A percentile compares a stretch with the other conserved stretches of the same genome.
phyloP scores from a whole-genome alignment of 192 early-diverging fungal genomes.

The Paraglomus brasilianum region DNA sequence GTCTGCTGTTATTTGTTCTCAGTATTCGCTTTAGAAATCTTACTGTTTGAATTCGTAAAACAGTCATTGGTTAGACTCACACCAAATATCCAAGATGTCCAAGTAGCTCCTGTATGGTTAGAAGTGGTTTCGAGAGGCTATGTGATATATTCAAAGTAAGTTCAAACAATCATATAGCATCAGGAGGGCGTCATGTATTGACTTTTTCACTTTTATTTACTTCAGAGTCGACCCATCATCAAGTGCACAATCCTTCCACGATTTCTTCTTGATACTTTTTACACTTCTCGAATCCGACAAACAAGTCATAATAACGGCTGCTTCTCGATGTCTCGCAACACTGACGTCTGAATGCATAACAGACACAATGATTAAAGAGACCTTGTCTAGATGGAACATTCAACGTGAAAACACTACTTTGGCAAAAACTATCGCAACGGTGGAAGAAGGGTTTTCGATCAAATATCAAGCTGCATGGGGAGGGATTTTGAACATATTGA shows the following conservation, averaged over 20 bases:
- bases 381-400: slow-evolving; percentile 39
- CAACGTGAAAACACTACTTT: slow-evolving; percentile 38
- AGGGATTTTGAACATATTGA: slow-evolving; percentile 73
- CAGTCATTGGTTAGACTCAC: slow-evolving; percentile 70
- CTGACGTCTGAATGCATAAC: slow-evolving; percentile 75
- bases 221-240: slow-evolving; percentile 42
- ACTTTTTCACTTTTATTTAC: slow-evolving; percentile 6
- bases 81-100: slow-evolving; percentile 81
- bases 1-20: slow-evolving; percentile 37
- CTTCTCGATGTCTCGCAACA: slow-evolving; percentile 67
- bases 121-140: slow-evolving; percentile 76
- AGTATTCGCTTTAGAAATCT: slow-evolving; percentile 52
- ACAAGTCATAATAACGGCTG: slow-evolving; percentile 57
- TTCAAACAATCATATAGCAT: no score
- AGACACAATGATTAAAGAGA: slow-evolving; percentile 67
- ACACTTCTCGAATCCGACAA: slow-evolving; percentile 63
- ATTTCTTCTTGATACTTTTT: slow-evolving; percentile 63
- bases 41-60: slow-evolving; percentile 32
- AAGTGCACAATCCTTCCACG: slow-evolving; percentile 51
- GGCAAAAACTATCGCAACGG: slow-evolving; percentile 46
- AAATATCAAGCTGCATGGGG: slow-evolving; percentile 82
- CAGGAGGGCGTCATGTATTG: slow-evolving; percentile 13
- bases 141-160: slow-evolving; percentile 57
- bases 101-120: slow-evolving; percentile 81
- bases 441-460: slow-evolving; percentile 66